Evolutionary conservation across 768 basidiomycete genomes (phyloP), one percentile per base, ranked within the genome.

Genomic region (Lactifluus echinatus): DNA sequence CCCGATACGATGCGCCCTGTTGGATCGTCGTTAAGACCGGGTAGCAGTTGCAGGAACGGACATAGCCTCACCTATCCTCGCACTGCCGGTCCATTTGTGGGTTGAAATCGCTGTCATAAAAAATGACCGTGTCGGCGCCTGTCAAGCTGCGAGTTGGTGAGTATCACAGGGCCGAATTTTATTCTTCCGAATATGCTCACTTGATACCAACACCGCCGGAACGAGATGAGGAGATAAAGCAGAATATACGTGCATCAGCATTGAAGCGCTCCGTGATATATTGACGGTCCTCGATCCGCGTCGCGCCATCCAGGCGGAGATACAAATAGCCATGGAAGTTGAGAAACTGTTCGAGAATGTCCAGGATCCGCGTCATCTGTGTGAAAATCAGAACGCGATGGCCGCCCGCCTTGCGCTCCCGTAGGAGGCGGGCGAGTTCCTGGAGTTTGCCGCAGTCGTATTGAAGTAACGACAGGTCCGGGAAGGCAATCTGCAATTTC

Each of bases 71-170:
- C 85, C 87, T 79, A 71, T 97, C 95, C 71, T 94, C 91, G 64
- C 96, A 97, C 68, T 99, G 95, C 44, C 88, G 77, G 69, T 99
- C 95, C 89, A 95, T 96, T 69, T 96, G 94, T 0, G 94, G 94
- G 65, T 92, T 93, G 76, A 95, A 96, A 69, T 96, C 93, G 59
- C 90, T 91, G 67, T 97, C 95, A 66, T 95, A 98, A 70, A 99
- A 94, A 53, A 99, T 82, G 65, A 99, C 95, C 0, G 96, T 97
- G 66, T 95, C 93, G 19, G 93, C 93, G 17, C 89, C 89, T 6
- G 86, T 88, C 60, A 89, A 67, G 70, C 91, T 85, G 70, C 44
- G 64, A 51, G 50, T 31, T 56, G 63, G 64, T 64, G 56, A 62
- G 58, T 48, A 54, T 26, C 24, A 21, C 15, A 21, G 8, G 15